Evolutionary conservation across 2,329 filamentous ascomycete species (phyloP), one percentile per base, ranked within the genome.

Genomic region (Coniochaeta sp.): DNA sequence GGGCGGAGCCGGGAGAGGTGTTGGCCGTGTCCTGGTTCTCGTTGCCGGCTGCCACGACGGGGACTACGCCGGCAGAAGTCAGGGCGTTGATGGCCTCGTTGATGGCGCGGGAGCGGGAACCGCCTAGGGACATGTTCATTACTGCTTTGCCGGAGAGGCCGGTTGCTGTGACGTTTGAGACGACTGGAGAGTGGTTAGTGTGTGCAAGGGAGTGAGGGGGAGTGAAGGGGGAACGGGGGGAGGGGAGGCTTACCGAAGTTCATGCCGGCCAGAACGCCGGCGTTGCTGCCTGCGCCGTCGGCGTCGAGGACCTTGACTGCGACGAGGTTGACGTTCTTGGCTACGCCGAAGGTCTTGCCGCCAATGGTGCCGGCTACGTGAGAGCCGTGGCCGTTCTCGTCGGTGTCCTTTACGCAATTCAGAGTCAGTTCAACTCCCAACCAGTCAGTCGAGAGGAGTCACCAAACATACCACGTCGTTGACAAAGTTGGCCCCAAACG

Each of bases 81-180:
- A 82, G 63, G 33, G 67, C 67, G 58, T 76, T 64, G 53, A 82
- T 75, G 59, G 78, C 79, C n/a, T 67, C 63, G 70, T 84, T 83
- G 63, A 82, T 63, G 22, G 78, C 74, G 2, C 59, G 53, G 7
- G 77, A 81, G 38, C 57, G 61, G 52, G 66, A 63, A 26, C 79
- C 78, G 53, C 79, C 79, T 18, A 84, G 72, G 4, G 81, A 83
- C 78, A 84, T 81, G 72, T 83, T 84, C 73, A 84, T 76, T 58
- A 84, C 75, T 52, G 77, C 72, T 61, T 78, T 80, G 60, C 78
- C 77, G n/a, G 56, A 53, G 30, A 73, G 63, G 20, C 69, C 68
- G 55, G 67, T 67, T 31, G 63, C 51, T 38, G 62, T 57, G 35
- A 69, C 79, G 55, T 81, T 72, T n/a, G 72, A 56, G 42, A 72